Base-by-base conservation (phyloP, 2,329 filamentous ascomycete species). In the Arachnopeziza araneosa region DNA sequence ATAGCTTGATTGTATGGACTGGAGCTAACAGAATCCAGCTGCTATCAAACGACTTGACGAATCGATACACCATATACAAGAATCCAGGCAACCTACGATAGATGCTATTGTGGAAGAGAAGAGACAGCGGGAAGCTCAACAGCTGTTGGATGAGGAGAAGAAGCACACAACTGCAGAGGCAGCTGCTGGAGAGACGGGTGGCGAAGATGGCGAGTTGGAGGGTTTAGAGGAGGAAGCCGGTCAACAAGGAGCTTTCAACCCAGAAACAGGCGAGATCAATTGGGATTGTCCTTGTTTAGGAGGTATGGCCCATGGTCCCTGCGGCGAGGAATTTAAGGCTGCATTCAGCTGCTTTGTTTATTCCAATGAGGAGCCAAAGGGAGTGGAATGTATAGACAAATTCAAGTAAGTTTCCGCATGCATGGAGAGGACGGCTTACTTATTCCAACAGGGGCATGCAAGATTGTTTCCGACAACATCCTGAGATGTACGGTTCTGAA, bases 311-410 rank as follows among this genome's bases (percentile, higher is more conserved):
- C 79, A 96, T 72, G 95, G 95, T 0, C 95, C 95, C 57, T 99
- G 95, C 73, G 95, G 95, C 54, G 91, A 96, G 73, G 87, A 98
- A 71, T 99, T 99, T 83, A 92, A 88, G 79, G 87, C 87, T 24
- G 95, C 95, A 0, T 99, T 99, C 71, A 96, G 92, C 83, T 99
- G 95, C 79, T 99, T 99, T 71, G 92, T 99, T n/a, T 95, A 88
- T 78, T 96, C 91, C 2, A 86, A 85, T 50, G 91, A 96, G 73
- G 95, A 99, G 73, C 93, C 93, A 44, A 99, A 99, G 85, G 93
- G 93, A 56, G 93, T 96, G 79, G 92, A 97, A 73, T 97, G 93
- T 78, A 95, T 97, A 72, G 92, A 96, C 26, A 96, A 95, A 78
- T 97, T 97, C 83, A 93, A 96, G 91, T 95, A 81, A 53, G 89